These are phyloP conservation scores for Starmerella sp. DNA, from an alignment of 805 yeast species.

Conservation along the genomic window DNA sequence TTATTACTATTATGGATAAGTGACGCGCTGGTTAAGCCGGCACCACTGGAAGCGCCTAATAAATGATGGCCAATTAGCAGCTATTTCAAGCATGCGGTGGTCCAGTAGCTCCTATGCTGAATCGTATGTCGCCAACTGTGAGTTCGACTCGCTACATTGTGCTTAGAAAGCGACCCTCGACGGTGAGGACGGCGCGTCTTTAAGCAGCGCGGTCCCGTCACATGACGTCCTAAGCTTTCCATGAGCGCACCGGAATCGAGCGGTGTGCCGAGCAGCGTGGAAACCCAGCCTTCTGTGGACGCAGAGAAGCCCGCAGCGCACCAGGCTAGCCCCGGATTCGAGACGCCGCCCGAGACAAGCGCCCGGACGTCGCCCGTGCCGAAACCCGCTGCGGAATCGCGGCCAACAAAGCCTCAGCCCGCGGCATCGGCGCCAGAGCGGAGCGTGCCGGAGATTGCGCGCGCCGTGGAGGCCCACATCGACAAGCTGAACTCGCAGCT, in stretches of 20 bases:
- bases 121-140: no score
- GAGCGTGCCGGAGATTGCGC: slow-evolving; percentile 16
- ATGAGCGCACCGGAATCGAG: neutral
- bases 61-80: no score
- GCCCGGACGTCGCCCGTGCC: neutral
- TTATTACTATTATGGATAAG: no score
- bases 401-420: neutral
- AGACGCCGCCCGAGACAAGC: neutral
- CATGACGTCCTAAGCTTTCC: neutral
- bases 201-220: neutral
- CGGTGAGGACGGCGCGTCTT: no score
- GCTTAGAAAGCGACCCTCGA: no score
- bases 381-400: neutral
- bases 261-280: neutral
- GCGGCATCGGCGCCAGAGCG: neutral
- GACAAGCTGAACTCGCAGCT: slow-evolving; percentile 13
- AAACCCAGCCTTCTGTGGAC: neutral
- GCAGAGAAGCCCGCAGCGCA: neutral
- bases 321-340: neutral
- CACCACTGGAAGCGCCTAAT: no score
- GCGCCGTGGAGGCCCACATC: slow-evolving; percentile 17
- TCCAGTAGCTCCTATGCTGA: no score
- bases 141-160: no score
- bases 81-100: no score
- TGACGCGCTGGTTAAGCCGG: no score